A percentile compares a stretch with the other conserved stretches of the same genome.
phyloP scores from a whole-genome alignment of 139 green algal species.

The Eudorina sp. region DNA sequence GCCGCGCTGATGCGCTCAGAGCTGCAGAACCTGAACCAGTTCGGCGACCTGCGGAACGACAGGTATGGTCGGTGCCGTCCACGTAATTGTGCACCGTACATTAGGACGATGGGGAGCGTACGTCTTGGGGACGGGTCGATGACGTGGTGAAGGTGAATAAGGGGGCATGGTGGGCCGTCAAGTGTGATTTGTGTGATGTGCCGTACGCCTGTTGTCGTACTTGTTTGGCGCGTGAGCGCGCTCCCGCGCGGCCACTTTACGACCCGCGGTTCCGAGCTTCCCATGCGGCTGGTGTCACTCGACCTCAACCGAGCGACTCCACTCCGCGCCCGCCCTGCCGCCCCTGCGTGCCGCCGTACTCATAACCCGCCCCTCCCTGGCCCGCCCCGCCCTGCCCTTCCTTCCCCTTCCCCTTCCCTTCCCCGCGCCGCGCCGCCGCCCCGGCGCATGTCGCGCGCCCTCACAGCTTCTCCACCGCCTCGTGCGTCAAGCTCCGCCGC shows the following conservation, averaged over 20 bases:
- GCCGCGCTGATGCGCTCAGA: conserved; percentile 18
- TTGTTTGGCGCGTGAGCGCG: no score
- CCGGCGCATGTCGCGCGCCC: background rate
- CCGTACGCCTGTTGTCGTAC: background rate
- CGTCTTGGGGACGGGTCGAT: no score
- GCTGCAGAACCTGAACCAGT: conserved; percentile 13
- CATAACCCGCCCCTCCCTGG: no score
- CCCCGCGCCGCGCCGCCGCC: background rate
- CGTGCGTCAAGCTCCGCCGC: background rate
- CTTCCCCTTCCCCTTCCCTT: background rate
- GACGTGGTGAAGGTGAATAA: no score
- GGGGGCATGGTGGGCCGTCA: no score
- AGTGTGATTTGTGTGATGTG: background rate
- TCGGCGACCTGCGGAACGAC: conserved; percentile 37
- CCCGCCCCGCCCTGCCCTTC: background rate
- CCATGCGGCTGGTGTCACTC: no score
- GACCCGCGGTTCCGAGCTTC: background rate
- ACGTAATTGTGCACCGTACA: no score
- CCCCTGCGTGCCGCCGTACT: no score
- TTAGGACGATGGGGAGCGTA: no score
- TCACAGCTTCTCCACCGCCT: background rate
- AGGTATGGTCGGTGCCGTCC: no score
- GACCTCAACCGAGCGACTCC: no score
- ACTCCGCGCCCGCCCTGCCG: no score
- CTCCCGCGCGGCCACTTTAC: background rate